Conservation (phyloP, 768 basidiomycete genomes). For the Trametes maxima region DNA sequence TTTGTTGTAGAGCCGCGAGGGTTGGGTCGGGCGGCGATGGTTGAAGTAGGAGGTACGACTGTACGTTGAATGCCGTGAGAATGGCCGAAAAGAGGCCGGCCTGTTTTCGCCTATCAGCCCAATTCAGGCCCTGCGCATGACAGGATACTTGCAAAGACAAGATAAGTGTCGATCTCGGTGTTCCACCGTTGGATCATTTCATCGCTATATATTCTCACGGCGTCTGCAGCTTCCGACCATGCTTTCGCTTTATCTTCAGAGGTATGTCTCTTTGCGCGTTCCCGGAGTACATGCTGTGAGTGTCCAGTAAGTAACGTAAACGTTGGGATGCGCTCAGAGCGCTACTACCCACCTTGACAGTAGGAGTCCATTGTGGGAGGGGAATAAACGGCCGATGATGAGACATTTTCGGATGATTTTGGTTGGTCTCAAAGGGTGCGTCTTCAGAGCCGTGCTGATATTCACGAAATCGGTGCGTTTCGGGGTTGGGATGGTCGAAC, state of each 20-base stretch:
- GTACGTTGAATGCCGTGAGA: conserved; percentile 29
- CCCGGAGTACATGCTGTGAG: not conserved
- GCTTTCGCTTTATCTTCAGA: conserved; percentile 40
- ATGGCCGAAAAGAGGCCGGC: conserved; percentile 32
- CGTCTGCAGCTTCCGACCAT: not conserved
- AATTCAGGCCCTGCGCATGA: not conserved
- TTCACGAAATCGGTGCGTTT: too few species aligned
- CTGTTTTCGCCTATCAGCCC: conserved; percentile 5
- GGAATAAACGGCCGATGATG: too few species aligned
- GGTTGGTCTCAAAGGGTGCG: too few species aligned
- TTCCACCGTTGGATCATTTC: conserved; percentile 1
- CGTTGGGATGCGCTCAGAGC: too few species aligned
- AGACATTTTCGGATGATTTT: too few species aligned
- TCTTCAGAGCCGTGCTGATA: too few species aligned
- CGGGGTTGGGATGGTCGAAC: too few species aligned
- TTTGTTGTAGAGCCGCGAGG: not conserved
- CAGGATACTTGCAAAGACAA: not conserved
- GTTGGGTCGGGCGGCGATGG: conserved; percentile 1
- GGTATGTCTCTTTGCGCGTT: not conserved
- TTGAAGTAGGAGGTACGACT: conserved; percentile 25
- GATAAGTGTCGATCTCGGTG: conserved; percentile 9
- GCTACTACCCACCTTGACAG: too few species aligned
- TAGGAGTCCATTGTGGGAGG: too few species aligned
- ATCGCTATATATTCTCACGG: conserved; percentile 4
- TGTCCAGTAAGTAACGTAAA: too few species aligned